A percentile compares a stretch with the other conserved stretches of the same genome.
These are phyloP conservation scores for Tetratostichococcus sp. DNA, from an alignment of 139 green algal genomes.

Conservation along the genomic window DNA sequence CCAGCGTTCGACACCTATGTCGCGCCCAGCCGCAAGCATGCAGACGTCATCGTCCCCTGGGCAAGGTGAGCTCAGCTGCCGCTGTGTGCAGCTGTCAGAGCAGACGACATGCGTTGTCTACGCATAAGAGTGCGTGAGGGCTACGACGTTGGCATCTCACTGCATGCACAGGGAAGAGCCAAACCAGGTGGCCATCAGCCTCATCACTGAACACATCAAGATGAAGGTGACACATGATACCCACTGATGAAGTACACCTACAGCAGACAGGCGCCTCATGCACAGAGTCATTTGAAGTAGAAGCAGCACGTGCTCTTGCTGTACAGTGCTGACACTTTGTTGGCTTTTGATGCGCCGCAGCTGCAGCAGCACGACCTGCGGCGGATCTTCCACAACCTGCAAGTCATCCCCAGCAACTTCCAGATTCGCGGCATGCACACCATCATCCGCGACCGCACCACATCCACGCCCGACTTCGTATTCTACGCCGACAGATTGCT, in stretches of 20 bases:
- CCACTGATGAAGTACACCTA: not conserved
- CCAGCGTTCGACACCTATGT: constrained; percentile 91
- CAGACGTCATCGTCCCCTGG: constrained; percentile 95
- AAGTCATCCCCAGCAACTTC: constrained; percentile 90
- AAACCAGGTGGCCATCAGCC: constrained; percentile 93
- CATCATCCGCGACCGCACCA: constrained; percentile 83
- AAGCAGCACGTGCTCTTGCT: not conserved
- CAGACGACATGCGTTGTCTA: too few relatives aligned
- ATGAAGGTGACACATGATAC: constrained; percentile 47
- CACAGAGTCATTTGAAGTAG: not conserved
- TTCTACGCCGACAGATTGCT: constrained; percentile 91
- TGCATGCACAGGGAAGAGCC: constrained; percentile 2
- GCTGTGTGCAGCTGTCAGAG: too few relatives aligned
- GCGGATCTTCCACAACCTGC: constrained; percentile 87
- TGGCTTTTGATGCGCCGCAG: not conserved
- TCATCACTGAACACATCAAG: constrained; percentile 96
- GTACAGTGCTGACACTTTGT: too few relatives aligned
- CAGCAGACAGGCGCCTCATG: too few relatives aligned
- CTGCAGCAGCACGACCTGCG: constrained; percentile 88
- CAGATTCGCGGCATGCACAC: constrained; percentile 96
- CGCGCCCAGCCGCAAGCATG: constrained; percentile 70
- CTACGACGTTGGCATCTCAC: not conserved
- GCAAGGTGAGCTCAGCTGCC: constrained; percentile 20
- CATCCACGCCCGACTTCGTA: constrained; percentile 87
- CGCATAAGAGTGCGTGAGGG: too few relatives aligned